Base-by-base conservation (phyloP, 768 basidiomycete genomes). In the Boletales sp. region DNA sequence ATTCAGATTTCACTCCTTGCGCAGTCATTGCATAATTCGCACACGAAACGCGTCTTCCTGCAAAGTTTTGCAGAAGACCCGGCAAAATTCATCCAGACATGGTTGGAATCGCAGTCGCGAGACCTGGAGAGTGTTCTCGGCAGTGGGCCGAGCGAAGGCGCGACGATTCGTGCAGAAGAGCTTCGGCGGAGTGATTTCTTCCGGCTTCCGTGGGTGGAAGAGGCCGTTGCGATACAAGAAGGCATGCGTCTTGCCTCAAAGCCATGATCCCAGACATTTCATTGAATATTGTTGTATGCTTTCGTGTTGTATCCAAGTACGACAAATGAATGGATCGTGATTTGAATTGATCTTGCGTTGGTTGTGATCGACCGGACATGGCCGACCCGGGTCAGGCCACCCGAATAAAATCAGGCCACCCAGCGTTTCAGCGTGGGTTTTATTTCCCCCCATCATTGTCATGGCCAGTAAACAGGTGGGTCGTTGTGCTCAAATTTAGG, bases 41-140 rank as follows among this genome's bases (percentile, higher is more conserved):
- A 91, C 60, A 76, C 90, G 55, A 95, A 94, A 67, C 79, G 84
- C 19, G 86, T 89, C 8, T 97, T 97, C 69, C 70, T 97, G 38
- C 79, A 83, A 54, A 81, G 83, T 2, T 97, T 97, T 62, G 82
- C 90, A 12, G 72, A 79, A 0, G 82, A 93, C 43, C 90, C 94
- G 8, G 74, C 83, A 7, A 75, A 77, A 55, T 89, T 97, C 64
- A 87, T 94, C 48, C 87, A 94, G 61, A 87, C 82, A 3, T 97
- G 92, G 92, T 67, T 97, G 15, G 87, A 88, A 58, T 93, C 90
- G 2, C 94, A 97, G 66, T 90, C 92, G 41, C 79, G 91, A 13
- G 94, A 97, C 69, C 68, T 97, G 39, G 91, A 94, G 70, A 87
- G 81, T 50, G 77, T 94, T 50, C 75, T 97, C n/a, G 92, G 91